Percentiles rank a stretch among this genome's conserved stretches.
Conservation (phyloP, 805 yeast species). For the Candida succiphila region DNA sequence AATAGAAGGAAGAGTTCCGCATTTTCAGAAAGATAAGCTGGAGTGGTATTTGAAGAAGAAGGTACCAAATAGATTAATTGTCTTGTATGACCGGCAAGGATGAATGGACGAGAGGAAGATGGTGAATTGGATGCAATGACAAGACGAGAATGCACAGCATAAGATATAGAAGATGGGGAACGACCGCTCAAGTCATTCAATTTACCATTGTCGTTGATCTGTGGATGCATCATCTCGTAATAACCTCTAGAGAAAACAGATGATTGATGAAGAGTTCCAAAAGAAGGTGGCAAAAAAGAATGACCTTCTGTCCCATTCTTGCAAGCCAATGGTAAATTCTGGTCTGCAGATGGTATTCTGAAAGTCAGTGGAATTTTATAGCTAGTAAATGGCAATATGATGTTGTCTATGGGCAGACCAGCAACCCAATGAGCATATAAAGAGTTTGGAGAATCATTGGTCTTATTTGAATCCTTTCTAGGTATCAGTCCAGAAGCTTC, state of each 20-base stretch:
- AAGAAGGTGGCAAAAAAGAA: conserved; percentile 6
- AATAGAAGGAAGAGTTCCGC: too few species aligned
- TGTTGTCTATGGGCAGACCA: conserved; percentile 9
- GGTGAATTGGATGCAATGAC: conserved; percentile 5
- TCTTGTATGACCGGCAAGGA: too few species aligned
- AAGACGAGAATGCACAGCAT: conserved; percentile 6
- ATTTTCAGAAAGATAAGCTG: too few species aligned
- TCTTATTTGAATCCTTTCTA: too few species aligned
- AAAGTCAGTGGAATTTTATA: conserved; percentile 9
- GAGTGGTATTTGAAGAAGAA: too few species aligned
- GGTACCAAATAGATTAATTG: conserved; percentile 6
- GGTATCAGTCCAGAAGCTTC: conserved; percentile 7
- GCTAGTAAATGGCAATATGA: conserved; percentile 6
- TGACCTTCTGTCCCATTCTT: neutral
- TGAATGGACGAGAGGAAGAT: too few species aligned
- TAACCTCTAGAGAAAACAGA: conserved; percentile 1
- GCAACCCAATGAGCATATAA: neutral
- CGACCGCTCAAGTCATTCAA: neutral
- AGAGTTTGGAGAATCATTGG: too few species aligned
- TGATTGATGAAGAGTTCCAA: conserved; percentile 9
- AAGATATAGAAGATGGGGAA: conserved; percentile 7
- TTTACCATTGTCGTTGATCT: conserved; percentile 2
- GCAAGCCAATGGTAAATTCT: conserved; percentile 2
- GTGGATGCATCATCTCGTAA: conserved; percentile 1
- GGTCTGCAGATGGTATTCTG: conserved; percentile 9